Evolutionary conservation across 176 grass and related monocot species (phyloP).

Genomic region (Carex littledalei): DNA sequence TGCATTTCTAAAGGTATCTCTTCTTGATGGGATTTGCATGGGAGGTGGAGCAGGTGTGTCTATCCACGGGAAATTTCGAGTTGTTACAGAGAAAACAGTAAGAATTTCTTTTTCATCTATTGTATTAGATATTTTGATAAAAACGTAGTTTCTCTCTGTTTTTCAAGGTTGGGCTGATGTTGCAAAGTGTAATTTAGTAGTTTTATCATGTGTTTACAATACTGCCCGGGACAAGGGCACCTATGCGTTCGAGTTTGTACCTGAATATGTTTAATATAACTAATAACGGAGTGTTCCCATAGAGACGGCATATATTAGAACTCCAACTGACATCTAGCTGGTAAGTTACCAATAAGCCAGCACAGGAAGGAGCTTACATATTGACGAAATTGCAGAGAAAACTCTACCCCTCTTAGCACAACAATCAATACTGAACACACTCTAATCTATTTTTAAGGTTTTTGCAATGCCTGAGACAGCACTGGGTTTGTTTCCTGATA

Average conservation of each 20-base stretch:
- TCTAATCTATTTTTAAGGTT: conserved; percentile 42
- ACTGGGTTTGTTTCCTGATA: conserved; percentile 87
- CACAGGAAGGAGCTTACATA: neutral
- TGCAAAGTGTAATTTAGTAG: neutral
- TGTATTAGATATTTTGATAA: too few relatives aligned
- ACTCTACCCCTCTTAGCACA: neutral
- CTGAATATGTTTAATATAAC: neutral
- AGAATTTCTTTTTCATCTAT: neutral
- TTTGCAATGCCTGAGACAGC: conserved; percentile 98
- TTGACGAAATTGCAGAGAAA: neutral
- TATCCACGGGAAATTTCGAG: conserved; percentile 81
- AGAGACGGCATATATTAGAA: neutral
- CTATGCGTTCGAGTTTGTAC: neutral
- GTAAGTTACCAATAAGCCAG: neutral
- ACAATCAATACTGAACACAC: neutral
- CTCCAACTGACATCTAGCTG: neutral
- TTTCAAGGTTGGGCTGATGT: neutral
- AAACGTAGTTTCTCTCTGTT: too few relatives aligned
- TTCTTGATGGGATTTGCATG: conserved; percentile 86
- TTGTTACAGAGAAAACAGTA: conserved; percentile 91
- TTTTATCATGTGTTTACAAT: neutral
- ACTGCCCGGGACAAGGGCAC: neutral
- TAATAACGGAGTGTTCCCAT: neutral
- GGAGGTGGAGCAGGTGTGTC: conserved; percentile 92
- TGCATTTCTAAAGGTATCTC: conserved; percentile 62